A percentile compares a stretch with the other conserved stretches of the same genome.
phyloP scores from a whole-genome alignment of 2,329 filamentous ascomycete genomes.

The Alternaria postmessia region DNA sequence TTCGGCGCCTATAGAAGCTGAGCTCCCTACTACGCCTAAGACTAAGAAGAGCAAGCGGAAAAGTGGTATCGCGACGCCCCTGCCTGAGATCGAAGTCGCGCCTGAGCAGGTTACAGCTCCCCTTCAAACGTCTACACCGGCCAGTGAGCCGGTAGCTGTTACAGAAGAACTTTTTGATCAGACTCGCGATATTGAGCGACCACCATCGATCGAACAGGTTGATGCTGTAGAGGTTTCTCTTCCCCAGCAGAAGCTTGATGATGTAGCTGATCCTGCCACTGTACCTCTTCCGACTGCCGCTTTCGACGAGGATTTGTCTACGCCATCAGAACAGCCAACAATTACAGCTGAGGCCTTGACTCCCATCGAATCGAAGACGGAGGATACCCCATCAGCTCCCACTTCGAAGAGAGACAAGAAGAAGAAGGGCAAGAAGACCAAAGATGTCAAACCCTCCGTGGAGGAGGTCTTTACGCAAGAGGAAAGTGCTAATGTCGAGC shows the following conservation, averaged over 20 bases:
- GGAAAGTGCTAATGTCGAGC: neutral
- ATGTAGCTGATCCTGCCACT: constrained; percentile 2
- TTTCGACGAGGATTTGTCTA: constrained; percentile 3
- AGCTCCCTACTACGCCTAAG: constrained; percentile 2
- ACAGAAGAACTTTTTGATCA: neutral
- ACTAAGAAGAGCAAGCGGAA: constrained; percentile 14
- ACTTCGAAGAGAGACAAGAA: constrained; percentile 30
- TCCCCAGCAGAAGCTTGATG: neutral
- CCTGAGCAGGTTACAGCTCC: constrained; percentile 2
- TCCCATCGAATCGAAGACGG: neutral
- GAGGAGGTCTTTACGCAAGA: constrained; percentile 9
- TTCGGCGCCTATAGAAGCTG: neutral
- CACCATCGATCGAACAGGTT: neutral
- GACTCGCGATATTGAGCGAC: neutral
- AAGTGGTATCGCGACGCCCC: constrained; percentile 6
- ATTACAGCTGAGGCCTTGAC: neutral
- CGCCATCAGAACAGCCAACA: neutral
- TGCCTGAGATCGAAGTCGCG: constrained; percentile 4
- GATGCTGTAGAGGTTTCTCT: neutral
- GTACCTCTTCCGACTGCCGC: constrained; percentile 10
- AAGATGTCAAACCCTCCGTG: constrained; percentile 15
- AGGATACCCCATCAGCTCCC: constrained; percentile 12
- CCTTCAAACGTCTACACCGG: neutral
- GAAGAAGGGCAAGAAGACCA: constrained; percentile 35
- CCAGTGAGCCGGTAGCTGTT: neutral